Conservation (phyloP, 1,139 yeast genomes). For the Geotrichum bryndzae region DNA sequence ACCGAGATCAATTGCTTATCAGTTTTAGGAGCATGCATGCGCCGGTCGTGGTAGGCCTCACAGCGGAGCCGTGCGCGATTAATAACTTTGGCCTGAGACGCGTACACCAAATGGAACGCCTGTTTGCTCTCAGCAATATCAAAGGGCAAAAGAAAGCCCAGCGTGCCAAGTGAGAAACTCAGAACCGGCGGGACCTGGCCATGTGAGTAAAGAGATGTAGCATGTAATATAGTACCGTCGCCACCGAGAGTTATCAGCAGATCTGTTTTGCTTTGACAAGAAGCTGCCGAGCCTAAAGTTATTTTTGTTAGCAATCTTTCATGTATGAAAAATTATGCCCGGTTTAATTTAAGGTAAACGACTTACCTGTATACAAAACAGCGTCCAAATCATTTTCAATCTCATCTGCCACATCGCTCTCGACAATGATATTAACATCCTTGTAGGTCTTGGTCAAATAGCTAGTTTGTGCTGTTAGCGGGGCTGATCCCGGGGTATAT, state of each 20-base stretch:
- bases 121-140: conserved; percentile 52
- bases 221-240: conserved; percentile 85
- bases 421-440: conserved; percentile 68
- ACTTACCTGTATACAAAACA: conserved; percentile 25
- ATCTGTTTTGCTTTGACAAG: conserved; percentile 44
- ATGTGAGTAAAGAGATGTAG: conserved; percentile 53
- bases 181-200: conserved; percentile 77
- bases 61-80: conserved; percentile 76
- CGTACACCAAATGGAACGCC: conserved; percentile 63
- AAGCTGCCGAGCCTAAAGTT: conserved; percentile 1
- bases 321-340: not conserved
- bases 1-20: conserved; percentile 13
- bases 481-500: not conserved
- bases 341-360: not conserved
- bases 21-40: conserved; percentile 10
- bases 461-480: conserved; percentile 13
- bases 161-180: conserved; percentile 83
- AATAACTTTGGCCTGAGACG: conserved; percentile 61
- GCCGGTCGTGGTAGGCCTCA: conserved; percentile 36
- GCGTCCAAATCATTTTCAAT: conserved; percentile 41
- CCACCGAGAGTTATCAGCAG: conserved; percentile 85
- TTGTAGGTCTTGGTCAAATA: conserved; percentile 56
- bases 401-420: conserved; percentile 70
- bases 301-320: not conserved
- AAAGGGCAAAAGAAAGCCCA: conserved; percentile 86